phyloP scores from a whole-genome alignment of 768 basidiomycete species.

The Mycena sanguinolenta region DNA sequence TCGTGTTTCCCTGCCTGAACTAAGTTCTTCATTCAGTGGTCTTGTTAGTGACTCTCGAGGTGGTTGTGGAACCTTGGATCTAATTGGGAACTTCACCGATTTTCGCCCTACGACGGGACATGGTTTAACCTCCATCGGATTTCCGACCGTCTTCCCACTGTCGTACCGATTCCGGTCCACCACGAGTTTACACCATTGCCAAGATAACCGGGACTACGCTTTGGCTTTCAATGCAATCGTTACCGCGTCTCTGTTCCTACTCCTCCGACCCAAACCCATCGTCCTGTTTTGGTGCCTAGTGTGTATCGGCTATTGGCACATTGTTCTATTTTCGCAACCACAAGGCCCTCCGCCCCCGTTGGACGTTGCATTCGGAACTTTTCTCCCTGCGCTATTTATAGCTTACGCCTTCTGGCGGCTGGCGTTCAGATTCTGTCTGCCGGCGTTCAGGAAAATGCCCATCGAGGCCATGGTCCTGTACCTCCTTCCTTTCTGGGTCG shows the following conservation, averaged over 20 bases:
- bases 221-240: conserved; percentile 81
- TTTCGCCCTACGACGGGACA: conserved; percentile 71
- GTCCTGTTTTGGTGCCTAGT: conserved; percentile 83
- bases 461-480: conserved; percentile 83
- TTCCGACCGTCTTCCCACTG: conserved; percentile 81
- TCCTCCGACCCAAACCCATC: conserved; percentile 79
- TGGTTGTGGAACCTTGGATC: conserved; percentile 80
- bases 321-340: conserved; percentile 84
- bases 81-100: conserved; percentile 80
- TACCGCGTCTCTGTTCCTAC: conserved; percentile 75
- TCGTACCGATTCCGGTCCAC: conserved; percentile 69
- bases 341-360: conserved; percentile 75
- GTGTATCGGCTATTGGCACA: conserved; percentile 89
- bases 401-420: conserved; percentile 85
- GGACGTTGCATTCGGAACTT: conserved; percentile 79
- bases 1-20: conserved; percentile 21
- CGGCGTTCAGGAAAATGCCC: conserved; percentile 74
- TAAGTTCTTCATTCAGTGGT: conserved; percentile 60
- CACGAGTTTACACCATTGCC: conserved; percentile 70
- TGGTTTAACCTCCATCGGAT: conserved; percentile 79
- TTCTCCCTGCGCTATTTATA: conserved; percentile 84
- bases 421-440: conserved; percentile 80
- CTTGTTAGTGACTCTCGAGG: conserved; percentile 73
- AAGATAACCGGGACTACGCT: conserved; percentile 77
- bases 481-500: conserved; percentile 83